Evolutionary conservation across 2,329 filamentous ascomycete species (phyloP).

Genomic region (Aspergillus neotritici): DNA sequence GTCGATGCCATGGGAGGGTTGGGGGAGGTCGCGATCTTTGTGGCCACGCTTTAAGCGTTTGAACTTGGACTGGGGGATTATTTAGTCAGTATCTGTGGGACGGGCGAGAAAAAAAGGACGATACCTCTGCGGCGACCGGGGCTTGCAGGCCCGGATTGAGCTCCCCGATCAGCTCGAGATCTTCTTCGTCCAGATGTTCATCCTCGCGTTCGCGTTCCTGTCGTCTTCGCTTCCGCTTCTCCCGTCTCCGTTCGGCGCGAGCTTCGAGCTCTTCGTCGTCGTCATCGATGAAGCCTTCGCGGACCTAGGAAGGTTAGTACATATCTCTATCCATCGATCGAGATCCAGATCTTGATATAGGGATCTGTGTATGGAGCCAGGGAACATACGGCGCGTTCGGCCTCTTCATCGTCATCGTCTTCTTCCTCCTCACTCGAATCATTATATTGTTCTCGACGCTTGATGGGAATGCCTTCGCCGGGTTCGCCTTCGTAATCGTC

Average conservation of each 20-base stretch:
- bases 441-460: conserved; percentile 49
- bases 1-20: conserved; percentile 67
- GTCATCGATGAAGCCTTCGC: conserved; percentile 93
- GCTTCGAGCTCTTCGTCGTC: conserved; percentile 78
- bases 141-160: conserved; percentile 65
- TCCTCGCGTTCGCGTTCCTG: conserved; percentile 78
- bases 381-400: conserved; percentile 62
- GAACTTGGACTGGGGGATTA: conserved; percentile 71
- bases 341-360: too few relatives aligned
- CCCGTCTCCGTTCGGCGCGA: conserved; percentile 54
- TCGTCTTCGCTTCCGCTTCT: conserved; percentile 69
- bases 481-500: conserved; percentile 63
- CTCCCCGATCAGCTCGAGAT: conserved; percentile 89
- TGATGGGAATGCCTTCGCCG: conserved; percentile 34
- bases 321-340: conserved; percentile 9
- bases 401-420: conserved; percentile 85
- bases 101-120: background rate
- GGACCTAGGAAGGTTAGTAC: conserved; percentile 53
- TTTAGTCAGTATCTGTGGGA: conserved; percentile 6
- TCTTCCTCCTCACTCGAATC: conserved; percentile 92
- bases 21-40: conserved; percentile 55
- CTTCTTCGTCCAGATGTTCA: conserved; percentile 82
- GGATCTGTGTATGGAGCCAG: too few relatives aligned
- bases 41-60: conserved; percentile 93
- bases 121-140: conserved; percentile 64